Percentiles rank a stretch among this genome's conserved stretches.
Conservation (phyloP, 1,284 basidiomycete genomes). For the Neonothopanus nambi region DNA sequence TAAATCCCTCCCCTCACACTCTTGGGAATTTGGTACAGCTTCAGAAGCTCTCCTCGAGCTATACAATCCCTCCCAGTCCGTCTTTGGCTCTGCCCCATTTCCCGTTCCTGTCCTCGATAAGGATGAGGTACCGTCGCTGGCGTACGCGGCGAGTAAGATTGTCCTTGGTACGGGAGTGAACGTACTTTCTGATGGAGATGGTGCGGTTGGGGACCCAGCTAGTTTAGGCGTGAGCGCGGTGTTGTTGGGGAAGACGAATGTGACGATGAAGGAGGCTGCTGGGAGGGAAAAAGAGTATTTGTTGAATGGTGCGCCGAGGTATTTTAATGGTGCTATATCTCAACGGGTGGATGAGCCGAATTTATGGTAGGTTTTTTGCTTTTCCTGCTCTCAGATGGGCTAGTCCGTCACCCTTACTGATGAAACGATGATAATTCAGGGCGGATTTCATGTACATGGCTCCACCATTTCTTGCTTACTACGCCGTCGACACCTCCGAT, state of each 20-base stretch:
- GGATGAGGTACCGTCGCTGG: neutral
- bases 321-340: slow-evolving; percentile 51
- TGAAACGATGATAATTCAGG: slow-evolving; percentile 33
- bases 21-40: slow-evolving; percentile 46
- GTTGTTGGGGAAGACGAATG: slow-evolving; percentile 33
- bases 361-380: slow-evolving; percentile 42
- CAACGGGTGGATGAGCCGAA: slow-evolving; percentile 43
- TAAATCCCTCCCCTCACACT: slow-evolving; percentile 36
- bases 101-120: slow-evolving; percentile 25
- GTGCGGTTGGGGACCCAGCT: slow-evolving; percentile 43
- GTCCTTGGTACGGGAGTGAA: slow-evolving; percentile 36
- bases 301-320: slow-evolving; percentile 40
- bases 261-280: slow-evolving; percentile 31
- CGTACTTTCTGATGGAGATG: slow-evolving; percentile 35
- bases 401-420: too few relatives aligned
- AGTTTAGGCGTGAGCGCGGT: slow-evolving; percentile 43
- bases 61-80: slow-evolving; percentile 36
- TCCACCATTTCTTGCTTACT: slow-evolving; percentile 59
- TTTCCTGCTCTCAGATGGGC: neutral
- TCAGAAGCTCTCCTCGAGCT: slow-evolving; percentile 43
- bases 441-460: slow-evolving; percentile 63
- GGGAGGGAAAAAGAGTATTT: slow-evolving; percentile 34
- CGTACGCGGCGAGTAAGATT: slow-evolving; percentile 29
- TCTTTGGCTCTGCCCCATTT: slow-evolving; percentile 38
- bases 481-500: slow-evolving; percentile 46